phyloP scores from a whole-genome alignment of 129 eudicot genomes.

The Centrapalus pauciflorus region DNA sequence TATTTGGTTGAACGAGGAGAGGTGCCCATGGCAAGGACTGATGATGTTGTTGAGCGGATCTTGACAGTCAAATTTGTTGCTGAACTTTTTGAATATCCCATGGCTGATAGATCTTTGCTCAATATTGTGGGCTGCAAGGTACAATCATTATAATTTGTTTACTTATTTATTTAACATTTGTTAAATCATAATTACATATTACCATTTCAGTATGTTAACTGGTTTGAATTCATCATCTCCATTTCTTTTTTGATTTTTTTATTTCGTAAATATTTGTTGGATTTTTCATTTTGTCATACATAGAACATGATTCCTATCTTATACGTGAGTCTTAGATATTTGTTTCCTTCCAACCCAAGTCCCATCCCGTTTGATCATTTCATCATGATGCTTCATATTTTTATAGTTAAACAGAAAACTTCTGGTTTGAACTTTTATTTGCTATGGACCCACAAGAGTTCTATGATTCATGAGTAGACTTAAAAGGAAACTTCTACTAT shows the following conservation, averaged over 20 bases:
- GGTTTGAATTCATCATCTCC: not conserved
- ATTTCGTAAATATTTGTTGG: not conserved
- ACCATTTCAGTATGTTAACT: not conserved
- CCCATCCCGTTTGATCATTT: no score
- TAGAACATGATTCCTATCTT: not conserved
- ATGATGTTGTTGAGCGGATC: slow-evolving; percentile 92
- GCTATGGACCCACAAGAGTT: no score
- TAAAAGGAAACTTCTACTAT: not conserved
- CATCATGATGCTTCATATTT: no score
- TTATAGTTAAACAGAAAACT: not conserved
- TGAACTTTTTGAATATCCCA: slow-evolving; percentile 76
- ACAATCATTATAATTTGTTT: slow-evolving; percentile 15
- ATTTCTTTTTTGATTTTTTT: not conserved
- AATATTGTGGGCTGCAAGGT: slow-evolving; percentile 86
- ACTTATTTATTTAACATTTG: not conserved
- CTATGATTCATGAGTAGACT: not conserved
- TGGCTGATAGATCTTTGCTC: slow-evolving; percentile 73
- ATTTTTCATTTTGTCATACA: not conserved
- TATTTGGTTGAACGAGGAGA: slow-evolving; percentile 79
- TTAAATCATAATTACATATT: not conserved
- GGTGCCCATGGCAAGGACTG: slow-evolving; percentile 68
- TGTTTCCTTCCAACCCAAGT: not conserved
- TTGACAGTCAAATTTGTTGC: slow-evolving; percentile 87
- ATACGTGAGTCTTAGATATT: not conserved
- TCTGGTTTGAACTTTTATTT: not conserved